Base-by-base conservation (phyloP, 768 basidiomycete species). In the Cystofilobasidium ferigula region DNA sequence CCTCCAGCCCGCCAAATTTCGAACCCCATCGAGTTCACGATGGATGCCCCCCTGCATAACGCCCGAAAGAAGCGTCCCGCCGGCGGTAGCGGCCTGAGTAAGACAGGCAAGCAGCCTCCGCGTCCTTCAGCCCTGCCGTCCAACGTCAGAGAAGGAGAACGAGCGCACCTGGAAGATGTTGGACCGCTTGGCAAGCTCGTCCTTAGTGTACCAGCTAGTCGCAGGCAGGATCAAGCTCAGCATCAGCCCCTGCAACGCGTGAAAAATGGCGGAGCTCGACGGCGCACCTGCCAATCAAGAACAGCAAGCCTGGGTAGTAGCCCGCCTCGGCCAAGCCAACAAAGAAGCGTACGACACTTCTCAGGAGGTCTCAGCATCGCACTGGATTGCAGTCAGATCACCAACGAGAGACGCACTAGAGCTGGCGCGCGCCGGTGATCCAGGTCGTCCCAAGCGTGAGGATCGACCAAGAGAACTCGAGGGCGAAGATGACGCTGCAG, bases 391-490 rank as follows among this genome's bases (percentile, higher is more conserved):
- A 53, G 10, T 24, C 51, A 13, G 51, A 53, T n/a, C n/a, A n/a
- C n/a, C n/a, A n/a, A n/a, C n/a, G n/a, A 53, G 24, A 53, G 51
- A 53, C 22, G 51, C 22, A n/a, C n/a, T 53, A 53, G 10, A 69
- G 57, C 26, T 59, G 57, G 34, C 64, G 26, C 43, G 51, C 63
- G 18, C 42, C 67, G 42, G 66, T 66, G 26, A 69, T 56, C 60
- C 59, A 69, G 24, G 61, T 59, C 13, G 69, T 69, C 24, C 69
- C 61, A 7, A 69, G 47, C 38, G 69, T 69, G 47, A 69, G 38
- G 61, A 69, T 48, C 20, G 64, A 57, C 69, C 69, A 69, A 2
- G 58, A 58, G n/a, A 67, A 62, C 57, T 69, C 69, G 20, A 69
- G 57, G 13, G 35, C 63, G 38, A 69, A 69, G 42, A 69, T 63